phyloP scores from a whole-genome alignment of 176 grass and related monocot genomes.

The Elymus sibiricus region DNA sequence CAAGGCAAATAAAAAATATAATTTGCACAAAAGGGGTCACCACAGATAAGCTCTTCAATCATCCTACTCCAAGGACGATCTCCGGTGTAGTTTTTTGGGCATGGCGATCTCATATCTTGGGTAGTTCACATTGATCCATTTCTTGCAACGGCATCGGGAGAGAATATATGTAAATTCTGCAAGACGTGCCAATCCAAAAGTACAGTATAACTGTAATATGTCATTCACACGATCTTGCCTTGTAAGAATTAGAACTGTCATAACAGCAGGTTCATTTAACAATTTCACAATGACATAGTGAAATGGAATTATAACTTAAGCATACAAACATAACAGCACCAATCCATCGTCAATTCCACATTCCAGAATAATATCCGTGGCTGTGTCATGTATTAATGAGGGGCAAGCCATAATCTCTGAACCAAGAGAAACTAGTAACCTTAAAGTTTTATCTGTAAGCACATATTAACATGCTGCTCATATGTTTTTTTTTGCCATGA shows the following conservation, averaged over 20 bases:
- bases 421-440: too few relatives aligned
- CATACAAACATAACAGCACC: too few relatives aligned
- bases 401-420: too few relatives aligned
- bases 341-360: too few relatives aligned
- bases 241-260: background rate
- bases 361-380: too few relatives aligned
- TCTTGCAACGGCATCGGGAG: background rate
- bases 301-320: background rate
- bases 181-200: background rate
- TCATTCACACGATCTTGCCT: background rate
- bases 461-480: too few relatives aligned
- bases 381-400: too few relatives aligned
- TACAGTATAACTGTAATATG: background rate
- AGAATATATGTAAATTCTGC: background rate
- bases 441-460: too few relatives aligned
- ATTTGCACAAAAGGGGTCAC: background rate
- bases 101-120: background rate
- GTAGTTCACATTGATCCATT: background rate
- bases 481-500: too few relatives aligned
- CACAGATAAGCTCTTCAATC: background rate
- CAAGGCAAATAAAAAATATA: background rate
- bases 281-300: background rate
- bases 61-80: background rate
- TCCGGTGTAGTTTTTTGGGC: background rate
- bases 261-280: background rate